Base-by-base conservation (phyloP, 2,329 filamentous ascomycete species). In the Cladosporium sp. region DNA sequence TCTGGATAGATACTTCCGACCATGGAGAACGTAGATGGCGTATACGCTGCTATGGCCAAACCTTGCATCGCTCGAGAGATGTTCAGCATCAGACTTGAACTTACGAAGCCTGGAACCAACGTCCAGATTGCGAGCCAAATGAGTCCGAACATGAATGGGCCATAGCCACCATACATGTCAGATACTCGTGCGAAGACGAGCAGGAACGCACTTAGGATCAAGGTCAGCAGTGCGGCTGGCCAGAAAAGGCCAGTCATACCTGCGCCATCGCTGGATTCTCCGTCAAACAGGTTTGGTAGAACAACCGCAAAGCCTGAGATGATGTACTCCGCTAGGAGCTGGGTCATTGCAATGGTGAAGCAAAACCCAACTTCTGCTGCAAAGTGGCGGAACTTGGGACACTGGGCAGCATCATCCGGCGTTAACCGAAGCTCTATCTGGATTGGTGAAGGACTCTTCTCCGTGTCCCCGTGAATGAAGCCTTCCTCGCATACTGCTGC, bases 251-350 rank as follows among this genome's bases (percentile, higher is more conserved):
- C 67, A 36, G 67, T 65, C 13, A 54, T 53, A 6, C 40, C 55
- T 13, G 60, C 53, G n/a, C 37, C 44, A 1, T 36, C 6, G 3
- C 59, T 58, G 4, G 59, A 37, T 6, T 58, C 57, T 19, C 59
- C 40, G 9, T 59, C 34, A 17, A 68, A 56, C 24, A 73, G 61
- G 8, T 64, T 64, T 5, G 70, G 67, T 0, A 73, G 64, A 22
- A 71, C 66, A 19, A 72, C 65, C 0, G 70, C 68, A 50, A 73
- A 73, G 12, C 71, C 71, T 1, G 68, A 70, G 51, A 73, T 71
- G 59, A 72, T 64, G 60, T 70, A 73, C 35, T 73, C 71, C 25
- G 69, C 67, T 6, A 73, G 62, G 47, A 73, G 67, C 36, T 72
- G 70, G 1, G 70, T 69, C 63, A 71, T 66, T 40, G 67, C 66